Conservation (phyloP, 495 filamentous ascomycete genomes). For the Aspergillus bridgeri region DNA sequence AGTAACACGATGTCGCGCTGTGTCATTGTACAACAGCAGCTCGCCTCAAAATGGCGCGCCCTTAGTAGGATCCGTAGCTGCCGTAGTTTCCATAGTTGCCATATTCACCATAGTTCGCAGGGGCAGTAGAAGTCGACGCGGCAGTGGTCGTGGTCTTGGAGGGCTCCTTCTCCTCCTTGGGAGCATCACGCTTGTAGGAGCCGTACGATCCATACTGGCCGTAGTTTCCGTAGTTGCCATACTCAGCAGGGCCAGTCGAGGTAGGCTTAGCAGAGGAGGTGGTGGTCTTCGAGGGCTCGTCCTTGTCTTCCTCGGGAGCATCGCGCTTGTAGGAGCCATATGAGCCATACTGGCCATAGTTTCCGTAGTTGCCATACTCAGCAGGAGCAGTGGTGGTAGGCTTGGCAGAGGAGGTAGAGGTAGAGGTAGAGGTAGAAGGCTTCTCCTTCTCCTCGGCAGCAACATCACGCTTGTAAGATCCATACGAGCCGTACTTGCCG, state of each 20-base stretch:
- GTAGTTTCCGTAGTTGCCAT: conserved; percentile 14
- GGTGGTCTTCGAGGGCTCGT: neutral
- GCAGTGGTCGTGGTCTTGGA: conserved; percentile 1
- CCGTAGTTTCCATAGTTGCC: conserved; percentile 11
- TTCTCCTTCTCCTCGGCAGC: neutral
- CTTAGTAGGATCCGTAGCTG: conserved; percentile 8
- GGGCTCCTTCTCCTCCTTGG: neutral
- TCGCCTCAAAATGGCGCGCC: neutral
- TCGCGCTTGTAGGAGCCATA: neutral
- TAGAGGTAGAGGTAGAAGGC: neutral
- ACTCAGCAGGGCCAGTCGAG: neutral
- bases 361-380: neutral
- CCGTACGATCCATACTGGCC: conserved; percentile 13
- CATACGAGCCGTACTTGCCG: neutral
- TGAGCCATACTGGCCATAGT: neutral
- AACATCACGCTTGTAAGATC: neutral
- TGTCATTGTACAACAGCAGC: neutral
- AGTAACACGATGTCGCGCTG: neutral
- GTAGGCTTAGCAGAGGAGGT: neutral
- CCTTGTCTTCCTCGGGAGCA: neutral
- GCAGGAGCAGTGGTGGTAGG: neutral
- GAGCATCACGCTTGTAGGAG: conserved; percentile 7
- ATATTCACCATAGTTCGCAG: neutral
- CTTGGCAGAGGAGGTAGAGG: neutral
- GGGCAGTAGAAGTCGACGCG: too few relatives aligned